These are phyloP conservation scores for Taiozyma onychis DNA, from an alignment of 1,139 yeast species.

Conservation along the genomic window DNA sequence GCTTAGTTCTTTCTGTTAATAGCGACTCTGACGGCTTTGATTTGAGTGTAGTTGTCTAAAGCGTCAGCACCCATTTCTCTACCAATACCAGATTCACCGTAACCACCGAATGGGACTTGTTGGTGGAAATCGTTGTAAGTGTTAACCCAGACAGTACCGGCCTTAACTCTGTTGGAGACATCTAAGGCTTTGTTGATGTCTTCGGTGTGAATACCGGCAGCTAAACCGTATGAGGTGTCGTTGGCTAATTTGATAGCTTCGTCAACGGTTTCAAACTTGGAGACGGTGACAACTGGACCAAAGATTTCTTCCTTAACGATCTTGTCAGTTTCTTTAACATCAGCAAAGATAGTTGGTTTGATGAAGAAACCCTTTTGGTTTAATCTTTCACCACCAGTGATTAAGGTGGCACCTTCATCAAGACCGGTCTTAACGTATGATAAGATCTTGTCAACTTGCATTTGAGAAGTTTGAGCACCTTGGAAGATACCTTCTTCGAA, in stretches of 20 bases:
- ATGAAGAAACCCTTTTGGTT: constrained; percentile 63
- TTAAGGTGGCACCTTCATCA: constrained; percentile 54
- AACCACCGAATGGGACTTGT: constrained; percentile 52
- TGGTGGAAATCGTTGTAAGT: constrained; percentile 64
- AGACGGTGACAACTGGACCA: constrained; percentile 69
- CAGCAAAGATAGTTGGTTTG: constrained; percentile 74
- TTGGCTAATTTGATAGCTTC: constrained; percentile 60
- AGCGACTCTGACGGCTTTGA: constrained; percentile 43
- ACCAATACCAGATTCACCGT: constrained; percentile 64
- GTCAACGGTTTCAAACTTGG: constrained; percentile 58
- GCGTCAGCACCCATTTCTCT: constrained; percentile 71
- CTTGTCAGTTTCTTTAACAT: constrained; percentile 58
- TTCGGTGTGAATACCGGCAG: constrained; percentile 66
- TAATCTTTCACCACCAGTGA: constrained; percentile 57
- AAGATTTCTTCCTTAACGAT: constrained; percentile 78
- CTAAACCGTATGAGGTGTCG: constrained; percentile 62
- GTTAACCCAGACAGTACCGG: constrained; percentile 59
- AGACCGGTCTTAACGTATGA: constrained; percentile 52
- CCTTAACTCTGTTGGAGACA: constrained; percentile 56
- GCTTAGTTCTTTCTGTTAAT: constrained; percentile 10
- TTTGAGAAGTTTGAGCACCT: constrained; percentile 61
- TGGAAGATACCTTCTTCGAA: constrained; percentile 56
- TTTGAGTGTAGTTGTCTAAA: constrained; percentile 59
- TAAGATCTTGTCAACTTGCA: constrained; percentile 55
- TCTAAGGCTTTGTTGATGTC: constrained; percentile 50